Base-by-base conservation (phyloP, 345 rosid genomes). In the Brassica napus region DNA sequence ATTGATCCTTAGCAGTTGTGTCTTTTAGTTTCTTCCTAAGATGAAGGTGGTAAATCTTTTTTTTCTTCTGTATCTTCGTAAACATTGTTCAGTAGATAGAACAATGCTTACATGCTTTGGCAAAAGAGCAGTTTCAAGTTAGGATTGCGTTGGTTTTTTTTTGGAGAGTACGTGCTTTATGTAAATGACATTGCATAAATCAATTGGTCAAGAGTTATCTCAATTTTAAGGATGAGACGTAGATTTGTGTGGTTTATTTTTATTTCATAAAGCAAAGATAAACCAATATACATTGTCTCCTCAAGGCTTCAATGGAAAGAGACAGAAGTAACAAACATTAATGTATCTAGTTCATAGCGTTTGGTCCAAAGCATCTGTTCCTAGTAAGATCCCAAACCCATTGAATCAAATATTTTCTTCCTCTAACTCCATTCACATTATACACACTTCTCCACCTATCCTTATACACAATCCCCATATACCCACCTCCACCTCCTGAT, bases 401-500 rank as follows among this genome's bases (percentile, higher is more conserved):
- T 84, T 94, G 98, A 60, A 94, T 89, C 84, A 94, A 81, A 82
- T 79, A 94, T 84, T 88, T 81, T 84, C 98, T 87, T 68, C 82
- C 78, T 79, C 86, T 59, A 71, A 91, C 81, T 69, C 98, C 98
- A 28, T 92, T 83, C 82, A 92, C 87, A 70, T 94, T 94, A 63
- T 88, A 92, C 82, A 97, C 94, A 84, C 88, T 91, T 4, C 91
- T 91, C 83, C 80, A 90, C 3, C 62, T 74, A 7, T 87, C 98
- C 81, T 85, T 85, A 71, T 87, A 65, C 66, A 92, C 57, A 79
- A 86, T 95, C 1, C 98, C 98, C 21, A 90, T 90, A 74, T 94
- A 94, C 4, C 96, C 94, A 66, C 98, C 98, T 4, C 98, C 98
- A 0, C 98, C 98, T 9, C 98, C 98, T 0, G 98, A 88, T 8